Evolutionary conservation across 345 rosid species (phyloP), one percentile per base, ranked within the genome.

Genomic region (Physaria fendleri): DNA sequence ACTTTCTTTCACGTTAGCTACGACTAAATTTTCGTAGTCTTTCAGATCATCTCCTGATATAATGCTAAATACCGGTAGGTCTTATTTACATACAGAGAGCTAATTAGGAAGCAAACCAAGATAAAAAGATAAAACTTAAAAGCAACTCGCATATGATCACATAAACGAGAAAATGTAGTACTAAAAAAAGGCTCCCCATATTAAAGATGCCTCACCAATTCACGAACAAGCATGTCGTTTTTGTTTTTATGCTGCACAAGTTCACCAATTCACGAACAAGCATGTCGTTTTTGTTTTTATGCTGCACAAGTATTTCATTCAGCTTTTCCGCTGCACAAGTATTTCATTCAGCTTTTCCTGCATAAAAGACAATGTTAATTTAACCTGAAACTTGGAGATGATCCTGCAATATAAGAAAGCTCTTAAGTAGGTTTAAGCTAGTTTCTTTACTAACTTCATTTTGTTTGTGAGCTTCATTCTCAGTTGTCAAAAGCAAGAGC

Each of bases 401-500:
- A 66, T 21, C 42, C 38, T 21, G 5, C 33, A 57, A 53, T 28
- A 37, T 21, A 66, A 23, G 21, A 58, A 21, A 39, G 9, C 20
- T 49, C 30, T 8, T 45, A 16, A 41, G 32, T 40, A 12, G 30
- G 34, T 45, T 24, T 38, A 56, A 24, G 15, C 47, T 38, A 28
- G 8, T 32, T 57, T 57, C 30, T 46, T 14, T 32, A 44, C 38
- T 71, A 80, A 58, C 74, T 80, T 80, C 77, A 50, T 69, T 73
- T 45, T 66, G 73, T 35, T n/a, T 49, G 67, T n/a, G 55, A 6
- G 34, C 54, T 32, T 72, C 74, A 44, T 78, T 80, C 47, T 68
- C 74, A 16, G 54, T 43, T 34, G 7, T 59, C 42, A 74, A 56
- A 54, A 73, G 50, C 22, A 66, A 71, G 28, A 81, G 44, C 24